Evolutionary conservation across 352 stramenopile genomes (phyloP).

Genomic region (Phytophthora pseudosyringae): DNA sequence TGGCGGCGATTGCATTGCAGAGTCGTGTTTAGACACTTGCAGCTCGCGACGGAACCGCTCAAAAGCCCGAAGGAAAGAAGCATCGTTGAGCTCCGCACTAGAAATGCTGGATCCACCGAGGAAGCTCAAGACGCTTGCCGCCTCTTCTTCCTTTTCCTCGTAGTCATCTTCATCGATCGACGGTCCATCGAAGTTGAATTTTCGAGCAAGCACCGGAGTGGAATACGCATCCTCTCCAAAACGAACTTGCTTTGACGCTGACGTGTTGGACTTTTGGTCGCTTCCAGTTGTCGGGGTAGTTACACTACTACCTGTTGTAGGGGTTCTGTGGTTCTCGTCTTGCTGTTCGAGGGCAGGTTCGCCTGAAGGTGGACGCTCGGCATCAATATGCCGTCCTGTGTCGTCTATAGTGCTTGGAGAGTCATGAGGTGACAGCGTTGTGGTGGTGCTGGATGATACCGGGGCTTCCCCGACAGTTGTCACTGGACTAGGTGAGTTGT

Average conservation of each 20-base stretch:
- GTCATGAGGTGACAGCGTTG: conserved; percentile 1
- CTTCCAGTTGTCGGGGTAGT: conserved; percentile 59
- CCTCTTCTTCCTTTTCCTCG: conserved; percentile 36
- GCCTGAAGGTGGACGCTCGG: background rate
- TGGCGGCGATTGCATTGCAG: conserved; percentile 7
- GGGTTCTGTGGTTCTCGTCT: conserved; percentile 24
- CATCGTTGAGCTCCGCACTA: conserved; percentile 61
- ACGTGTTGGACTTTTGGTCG: conserved; percentile 49
- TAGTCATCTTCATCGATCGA: conserved; percentile 60
- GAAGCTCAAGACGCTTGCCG: conserved; percentile 52
- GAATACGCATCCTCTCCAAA: conserved; percentile 58
- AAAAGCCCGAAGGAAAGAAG: conserved; percentile 63
- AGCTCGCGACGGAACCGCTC: conserved; percentile 51
- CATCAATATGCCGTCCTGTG: background rate
- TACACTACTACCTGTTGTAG: conserved; percentile 30
- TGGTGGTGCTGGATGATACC: conserved; percentile 1
- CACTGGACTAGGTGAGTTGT: conserved; percentile 6
- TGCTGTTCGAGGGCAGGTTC: background rate
- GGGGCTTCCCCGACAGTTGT: background rate
- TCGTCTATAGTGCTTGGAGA: conserved; percentile 1
- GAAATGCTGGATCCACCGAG: conserved; percentile 57
- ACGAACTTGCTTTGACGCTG: conserved; percentile 57
- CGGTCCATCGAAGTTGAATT: conserved; percentile 64
- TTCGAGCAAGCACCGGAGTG: conserved; percentile 63
- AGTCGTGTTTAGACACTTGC: conserved; percentile 17